Evolutionary conservation across 78 protist genomes (phyloP).

Genomic region (Dictyostelium purpureum): DNA sequence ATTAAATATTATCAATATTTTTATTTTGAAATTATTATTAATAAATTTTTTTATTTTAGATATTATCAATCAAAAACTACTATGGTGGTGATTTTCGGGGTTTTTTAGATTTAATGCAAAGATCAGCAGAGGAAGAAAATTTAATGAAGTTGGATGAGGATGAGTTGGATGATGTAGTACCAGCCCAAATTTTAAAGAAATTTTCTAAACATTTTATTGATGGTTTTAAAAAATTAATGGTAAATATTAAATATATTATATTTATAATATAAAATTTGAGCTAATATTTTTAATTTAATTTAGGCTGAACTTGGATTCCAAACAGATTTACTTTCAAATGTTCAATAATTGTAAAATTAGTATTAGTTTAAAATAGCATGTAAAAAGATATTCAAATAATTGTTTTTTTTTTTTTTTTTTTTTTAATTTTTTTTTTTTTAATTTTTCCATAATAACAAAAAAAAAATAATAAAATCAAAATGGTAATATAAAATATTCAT

Average conservation of each 20-base stretch:
- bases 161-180: slow-evolving; percentile 77
- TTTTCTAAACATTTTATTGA: slow-evolving; percentile 79
- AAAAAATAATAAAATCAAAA: too few species aligned
- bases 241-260: neutral
- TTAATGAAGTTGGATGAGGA: slow-evolving; percentile 76
- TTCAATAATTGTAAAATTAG: neutral
- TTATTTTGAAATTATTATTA: neutral
- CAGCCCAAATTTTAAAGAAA: slow-evolving; percentile 37
- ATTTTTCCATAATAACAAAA: too few species aligned
- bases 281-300: neutral
- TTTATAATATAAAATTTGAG: neutral
- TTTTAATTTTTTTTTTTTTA: too few species aligned
- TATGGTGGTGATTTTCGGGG: slow-evolving; percentile 79
- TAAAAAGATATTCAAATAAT: neutral
- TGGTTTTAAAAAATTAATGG: slow-evolving; percentile 80
- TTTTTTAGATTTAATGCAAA: slow-evolving; percentile 79
- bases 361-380: neutral
- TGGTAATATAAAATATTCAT: too few species aligned
- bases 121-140: slow-evolving; percentile 76
- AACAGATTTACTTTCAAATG: slow-evolving; percentile 12
- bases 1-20: neutral
- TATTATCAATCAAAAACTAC: slow-evolving; percentile 66
- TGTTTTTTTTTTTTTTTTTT: too few species aligned
- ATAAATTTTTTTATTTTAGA: too few species aligned
- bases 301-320: slow-evolving; percentile 61